These are phyloP conservation scores for Sanghuangporus baumii DNA, from an alignment of 1,284 basidiomycete genomes.

Conservation along the genomic window DNA sequence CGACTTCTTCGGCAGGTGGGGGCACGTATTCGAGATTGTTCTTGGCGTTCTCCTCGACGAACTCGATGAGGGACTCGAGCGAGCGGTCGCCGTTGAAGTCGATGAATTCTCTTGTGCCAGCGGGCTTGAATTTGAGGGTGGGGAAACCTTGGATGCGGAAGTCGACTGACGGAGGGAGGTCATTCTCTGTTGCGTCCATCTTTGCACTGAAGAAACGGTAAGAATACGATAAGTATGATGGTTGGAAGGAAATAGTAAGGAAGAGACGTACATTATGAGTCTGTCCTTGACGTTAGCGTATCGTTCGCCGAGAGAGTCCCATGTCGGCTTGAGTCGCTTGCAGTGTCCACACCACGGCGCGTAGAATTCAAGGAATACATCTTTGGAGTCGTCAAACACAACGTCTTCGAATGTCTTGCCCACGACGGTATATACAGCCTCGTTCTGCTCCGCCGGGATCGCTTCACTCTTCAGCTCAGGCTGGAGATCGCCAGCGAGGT, in stretches of 20 bases:
- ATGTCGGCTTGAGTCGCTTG: conserved; percentile 93
- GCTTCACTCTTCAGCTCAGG: conserved; percentile 91
- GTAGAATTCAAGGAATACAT: conserved; percentile 96
- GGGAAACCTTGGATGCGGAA: conserved; percentile 92
- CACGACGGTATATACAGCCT: conserved; percentile 81
- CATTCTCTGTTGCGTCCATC: conserved; percentile 96
- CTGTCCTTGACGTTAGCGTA: conserved; percentile 76
- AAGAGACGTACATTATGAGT: conserved; percentile 68
- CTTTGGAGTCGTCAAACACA: conserved; percentile 84
- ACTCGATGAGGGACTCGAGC: conserved; percentile 79
- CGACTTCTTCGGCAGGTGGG: background rate
- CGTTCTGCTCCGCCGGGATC: conserved; percentile 80
- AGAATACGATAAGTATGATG: conserved; percentile 1
- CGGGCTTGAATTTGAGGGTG: conserved; percentile 94
- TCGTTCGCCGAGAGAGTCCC: conserved; percentile 88
- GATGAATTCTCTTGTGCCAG: conserved; percentile 81
- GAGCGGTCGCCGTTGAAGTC: conserved; percentile 93
- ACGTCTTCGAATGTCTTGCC: conserved; percentile 88
- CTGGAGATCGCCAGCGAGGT: conserved; percentile 66
- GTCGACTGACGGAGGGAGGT: conserved; percentile 81
- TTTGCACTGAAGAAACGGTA: conserved; percentile 62
- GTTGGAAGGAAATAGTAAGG: background rate
- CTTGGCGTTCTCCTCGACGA: conserved; percentile 77
- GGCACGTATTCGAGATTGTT: conserved; percentile 47
- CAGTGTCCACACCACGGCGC: conserved; percentile 97